Percentiles rank a stretch among this genome's conserved stretches.
phyloP scores from a whole-genome alignment of 768 basidiomycete genomes.

The Leccinellum albellum region DNA sequence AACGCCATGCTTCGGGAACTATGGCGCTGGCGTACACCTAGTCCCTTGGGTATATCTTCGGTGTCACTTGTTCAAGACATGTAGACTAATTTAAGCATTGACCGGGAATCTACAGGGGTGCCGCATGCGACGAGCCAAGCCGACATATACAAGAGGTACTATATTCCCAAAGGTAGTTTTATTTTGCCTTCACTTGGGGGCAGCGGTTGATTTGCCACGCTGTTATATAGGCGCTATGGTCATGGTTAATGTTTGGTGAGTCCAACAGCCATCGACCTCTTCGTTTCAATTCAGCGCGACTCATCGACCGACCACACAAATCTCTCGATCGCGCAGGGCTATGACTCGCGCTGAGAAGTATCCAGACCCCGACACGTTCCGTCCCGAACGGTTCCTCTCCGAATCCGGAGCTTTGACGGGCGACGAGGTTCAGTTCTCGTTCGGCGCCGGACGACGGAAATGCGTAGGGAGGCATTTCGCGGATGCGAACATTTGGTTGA shows the following conservation, averaged over 20 bases:
- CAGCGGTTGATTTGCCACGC: too few species aligned
- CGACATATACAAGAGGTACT: conserved; percentile 21
- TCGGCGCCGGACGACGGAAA: conserved; percentile 2
- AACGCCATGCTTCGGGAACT: conserved; percentile 24
- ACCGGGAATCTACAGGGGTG: not conserved
- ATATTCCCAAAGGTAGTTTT: conserved; percentile 17
- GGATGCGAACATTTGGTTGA: not conserved
- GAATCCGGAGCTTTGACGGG: not conserved
- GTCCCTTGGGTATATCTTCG: conserved; percentile 7
- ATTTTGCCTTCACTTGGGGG: not conserved
- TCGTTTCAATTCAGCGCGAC: too few species aligned
- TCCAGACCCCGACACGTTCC: not conserved
- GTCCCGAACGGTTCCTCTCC: conserved; percentile 3
- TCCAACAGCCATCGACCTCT: not conserved
- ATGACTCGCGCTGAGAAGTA: conserved; percentile 3
- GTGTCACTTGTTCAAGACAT: not conserved
- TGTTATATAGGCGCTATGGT: not conserved
- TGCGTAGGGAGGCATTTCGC: conserved; percentile 1
- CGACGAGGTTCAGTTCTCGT: not conserved
- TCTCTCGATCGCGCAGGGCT: not conserved
- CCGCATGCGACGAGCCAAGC: conserved; percentile 13
- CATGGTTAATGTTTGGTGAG: conserved; percentile 2
- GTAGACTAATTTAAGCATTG: not conserved
- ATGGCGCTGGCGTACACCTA: conserved; percentile 18
- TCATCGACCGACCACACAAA: too few species aligned